Evolutionary conservation across 2,329 filamentous ascomycete genomes (phyloP), one percentile per base, ranked within the genome.

Genomic region (Aciculosporium take): DNA sequence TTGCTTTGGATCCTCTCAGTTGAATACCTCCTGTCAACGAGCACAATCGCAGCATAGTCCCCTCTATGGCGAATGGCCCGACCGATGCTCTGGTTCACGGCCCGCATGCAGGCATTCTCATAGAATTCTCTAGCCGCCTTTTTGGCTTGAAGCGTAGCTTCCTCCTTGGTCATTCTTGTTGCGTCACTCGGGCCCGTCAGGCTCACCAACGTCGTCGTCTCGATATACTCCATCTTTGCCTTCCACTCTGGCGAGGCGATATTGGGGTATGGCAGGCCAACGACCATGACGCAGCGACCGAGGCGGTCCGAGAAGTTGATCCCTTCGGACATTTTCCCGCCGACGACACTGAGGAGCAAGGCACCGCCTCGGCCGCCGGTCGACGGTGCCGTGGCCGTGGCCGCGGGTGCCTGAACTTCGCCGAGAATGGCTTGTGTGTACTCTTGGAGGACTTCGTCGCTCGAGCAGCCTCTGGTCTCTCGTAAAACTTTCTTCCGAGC

Each of bases 271-370:
- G 91, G 91, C 4, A 98, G 66, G 0, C 91, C 91, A 12, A 96
- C 76, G n/a, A 96, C 82, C 12, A 94, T 67, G 7, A 98, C 87
- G 41, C 84, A 89, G 21, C 91, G 79, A 1, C 91, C 91, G 0
- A 98, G 76, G 3, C 73, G 71, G 62, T 98, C 88, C 0, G 85
- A 89, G 64, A 98, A 98, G 62, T 98, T 98, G 65, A 98, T 98
- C 49, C 91, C 91, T 62, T 98, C 91, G 44, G 85, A 94, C 64
- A 98, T 81, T 50, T 89, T 94, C 12, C 91, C 91, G 41, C 89
- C 89, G 3, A 98, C 81, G 3, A 98, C 88, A 41, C 86, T 88
- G 21, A 98, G 73, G 0, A 98, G 72, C 0, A 96, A 64, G 0
- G 84, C 89, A 0, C 88, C 88, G 37, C 72, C 27, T 24, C 24